phyloP scores from a whole-genome alignment of 2,329 filamentous ascomycete species.

The Tolypocladium tropicale region DNA sequence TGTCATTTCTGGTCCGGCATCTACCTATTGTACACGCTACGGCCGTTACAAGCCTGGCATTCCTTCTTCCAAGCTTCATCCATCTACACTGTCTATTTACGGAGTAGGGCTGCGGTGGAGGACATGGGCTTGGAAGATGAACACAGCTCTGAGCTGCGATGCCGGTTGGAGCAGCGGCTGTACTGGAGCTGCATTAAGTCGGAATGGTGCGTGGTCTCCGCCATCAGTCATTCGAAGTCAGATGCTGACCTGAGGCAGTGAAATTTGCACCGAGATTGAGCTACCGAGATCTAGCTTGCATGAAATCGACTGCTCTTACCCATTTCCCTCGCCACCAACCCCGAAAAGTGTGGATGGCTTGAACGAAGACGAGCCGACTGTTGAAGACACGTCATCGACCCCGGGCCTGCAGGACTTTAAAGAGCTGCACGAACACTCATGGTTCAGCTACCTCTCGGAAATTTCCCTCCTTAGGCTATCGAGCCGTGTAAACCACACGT shows the following conservation, averaged over 20 bases:
- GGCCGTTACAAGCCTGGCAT: conserved; percentile 7
- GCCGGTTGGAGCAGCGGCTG: not conserved
- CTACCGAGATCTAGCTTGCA: conserved; percentile 1
- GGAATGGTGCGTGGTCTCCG: not conserved
- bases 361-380: not conserved
- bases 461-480: conserved; percentile 5
- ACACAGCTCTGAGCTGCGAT: not conserved
- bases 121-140: too few relatives aligned
- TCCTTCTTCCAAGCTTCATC: conserved; percentile 4
- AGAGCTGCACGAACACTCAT: conserved; percentile 6
- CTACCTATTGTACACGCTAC: conserved; percentile 8
- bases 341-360: not conserved
- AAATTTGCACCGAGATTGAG: conserved; percentile 4
- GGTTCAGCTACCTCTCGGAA: conserved; percentile 10
- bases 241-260: not conserved
- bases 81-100: not conserved
- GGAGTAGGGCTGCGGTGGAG: not conserved
- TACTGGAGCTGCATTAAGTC: not conserved
- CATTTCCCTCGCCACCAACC: not conserved
- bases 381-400: not conserved
- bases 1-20: conserved; percentile 8
- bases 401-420: not conserved
- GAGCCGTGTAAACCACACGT: conserved; percentile 2
- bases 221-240: too few relatives aligned
- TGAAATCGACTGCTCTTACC: not conserved